Conservation (phyloP, 331 rosid species). For the Quercus phellos region DNA sequence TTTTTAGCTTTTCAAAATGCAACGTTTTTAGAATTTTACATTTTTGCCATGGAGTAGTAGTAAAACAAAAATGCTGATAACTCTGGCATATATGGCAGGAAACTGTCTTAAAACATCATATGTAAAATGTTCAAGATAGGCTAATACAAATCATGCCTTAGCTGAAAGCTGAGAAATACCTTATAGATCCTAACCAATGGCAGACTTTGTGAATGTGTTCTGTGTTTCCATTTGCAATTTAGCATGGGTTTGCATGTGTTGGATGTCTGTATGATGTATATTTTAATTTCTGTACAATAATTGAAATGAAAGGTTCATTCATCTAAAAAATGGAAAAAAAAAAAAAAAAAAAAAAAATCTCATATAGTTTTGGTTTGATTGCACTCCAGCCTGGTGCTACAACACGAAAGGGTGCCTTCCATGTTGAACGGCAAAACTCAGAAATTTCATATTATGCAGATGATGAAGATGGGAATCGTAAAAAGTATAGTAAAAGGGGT, state of each 20-base stretch:
- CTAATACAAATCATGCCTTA: neutral
- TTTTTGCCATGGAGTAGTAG: neutral
- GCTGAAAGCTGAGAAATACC: neutral
- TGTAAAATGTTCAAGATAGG: neutral
- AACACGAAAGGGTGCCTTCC: constrained; percentile 73
- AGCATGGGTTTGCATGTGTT: constrained; percentile 7
- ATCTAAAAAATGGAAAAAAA: too few relatives aligned
- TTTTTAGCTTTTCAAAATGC: neutral
- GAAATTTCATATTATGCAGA: constrained; percentile 91
- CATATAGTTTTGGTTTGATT: constrained; percentile 15
- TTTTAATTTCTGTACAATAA: constrained; percentile 11
- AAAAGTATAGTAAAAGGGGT: constrained; percentile 87
- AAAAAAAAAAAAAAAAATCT: neutral
- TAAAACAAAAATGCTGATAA: neutral
- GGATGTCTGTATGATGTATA: constrained; percentile 3
- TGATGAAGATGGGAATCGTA: constrained; percentile 82
- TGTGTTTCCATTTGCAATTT: constrained; percentile 11
- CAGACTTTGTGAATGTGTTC: constrained; percentile 9
- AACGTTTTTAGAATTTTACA: neutral
- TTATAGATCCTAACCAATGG: neutral
- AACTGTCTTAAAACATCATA: neutral
- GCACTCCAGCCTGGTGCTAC: constrained; percentile 88
- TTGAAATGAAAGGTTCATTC: neutral
- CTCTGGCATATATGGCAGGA: neutral
- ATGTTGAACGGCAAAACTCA: constrained; percentile 74